Evolutionary conservation across 176 grass and related monocot species (phyloP).

Genomic region (Cymbopogon citratus): DNA sequence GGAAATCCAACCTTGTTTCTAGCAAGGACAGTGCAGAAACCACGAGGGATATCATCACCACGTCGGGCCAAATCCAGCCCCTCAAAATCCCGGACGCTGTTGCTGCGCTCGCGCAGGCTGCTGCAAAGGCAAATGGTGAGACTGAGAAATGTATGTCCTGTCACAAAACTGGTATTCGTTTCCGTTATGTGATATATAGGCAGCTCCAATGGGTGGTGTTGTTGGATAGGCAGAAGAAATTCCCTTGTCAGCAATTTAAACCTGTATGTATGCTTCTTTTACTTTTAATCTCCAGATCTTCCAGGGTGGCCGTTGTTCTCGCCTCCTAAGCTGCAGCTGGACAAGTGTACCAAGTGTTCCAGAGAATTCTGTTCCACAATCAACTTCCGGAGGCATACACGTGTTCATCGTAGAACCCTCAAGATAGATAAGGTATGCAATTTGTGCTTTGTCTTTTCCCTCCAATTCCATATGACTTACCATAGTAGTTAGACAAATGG

Average conservation of each 20-base stretch:
- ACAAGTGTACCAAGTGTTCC: conserved; percentile 66
- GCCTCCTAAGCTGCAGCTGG: conserved; percentile 51
- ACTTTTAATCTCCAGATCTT: conserved; percentile 42
- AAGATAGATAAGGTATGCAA: conserved; percentile 51
- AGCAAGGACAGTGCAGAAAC: conserved; percentile 11
- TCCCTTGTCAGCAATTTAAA: not conserved
- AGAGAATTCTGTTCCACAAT: conserved; percentile 67
- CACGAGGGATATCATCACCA: conserved; percentile 22
- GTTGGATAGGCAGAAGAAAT: not conserved
- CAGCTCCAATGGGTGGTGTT: not conserved
- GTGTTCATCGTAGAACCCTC: conserved; percentile 52
- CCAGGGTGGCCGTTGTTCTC: conserved; percentile 68
- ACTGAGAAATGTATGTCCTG: conserved; percentile 75
- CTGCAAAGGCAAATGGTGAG: conserved; percentile 61
- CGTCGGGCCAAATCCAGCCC: conserved; percentile 45
- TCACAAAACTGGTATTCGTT: conserved; percentile 35
- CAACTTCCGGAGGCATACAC: conserved; percentile 46
- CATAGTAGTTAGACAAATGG: not conserved
- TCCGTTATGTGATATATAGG: conserved; percentile 2
- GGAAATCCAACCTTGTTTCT: not conserved
- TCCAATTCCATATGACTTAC: not conserved
- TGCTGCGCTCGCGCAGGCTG: conserved; percentile 58
- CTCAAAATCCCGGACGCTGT: conserved; percentile 60
- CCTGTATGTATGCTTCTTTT: not conserved
- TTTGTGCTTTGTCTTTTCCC: not conserved